Evolutionary conservation across 345 rosid species (phyloP).

Genomic region (Arabis hirsuta): DNA sequence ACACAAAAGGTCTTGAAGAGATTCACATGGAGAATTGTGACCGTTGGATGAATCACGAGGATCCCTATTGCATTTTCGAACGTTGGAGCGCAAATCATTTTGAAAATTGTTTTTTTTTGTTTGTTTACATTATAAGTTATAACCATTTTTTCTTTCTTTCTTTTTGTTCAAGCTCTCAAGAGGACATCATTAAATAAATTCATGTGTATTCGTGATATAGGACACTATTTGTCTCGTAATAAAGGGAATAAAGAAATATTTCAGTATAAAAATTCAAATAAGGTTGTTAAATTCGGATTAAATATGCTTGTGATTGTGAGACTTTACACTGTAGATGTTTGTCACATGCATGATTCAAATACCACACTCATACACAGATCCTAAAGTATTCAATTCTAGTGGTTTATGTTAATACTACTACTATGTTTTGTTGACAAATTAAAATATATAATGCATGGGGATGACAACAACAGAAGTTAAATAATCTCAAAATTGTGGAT

Average conservation of each 20-base stretch:
- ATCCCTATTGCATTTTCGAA: conserved; percentile 47
- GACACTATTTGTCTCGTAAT: conserved; percentile 32
- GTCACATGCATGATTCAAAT: conserved; percentile 3
- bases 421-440: too few species aligned
- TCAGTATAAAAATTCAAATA: conserved; percentile 6
- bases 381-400: neutral
- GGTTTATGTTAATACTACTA: too few species aligned
- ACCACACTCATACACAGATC: neutral
- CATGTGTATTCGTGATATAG: conserved; percentile 41
- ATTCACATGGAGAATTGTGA: conserved; percentile 70
- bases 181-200: conserved; percentile 35
- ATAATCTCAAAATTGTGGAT: conserved; percentile 11
- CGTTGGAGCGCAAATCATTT: conserved; percentile 71
- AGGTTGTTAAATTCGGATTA: conserved; percentile 9
- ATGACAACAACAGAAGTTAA: neutral
- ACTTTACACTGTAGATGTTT: conserved; percentile 6
- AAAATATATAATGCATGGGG: neutral
- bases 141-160: conserved; percentile 14
- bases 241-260: neutral
- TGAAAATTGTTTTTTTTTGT: conserved; percentile 38
- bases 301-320: conserved; percentile 15
- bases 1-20: conserved; percentile 51
- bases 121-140: neutral
- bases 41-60: conserved; percentile 65
- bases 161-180: conserved; percentile 31